Base-by-base conservation (phyloP, 108 stramenopile genomes). In the Aureococcus anophagefferens region DNA sequence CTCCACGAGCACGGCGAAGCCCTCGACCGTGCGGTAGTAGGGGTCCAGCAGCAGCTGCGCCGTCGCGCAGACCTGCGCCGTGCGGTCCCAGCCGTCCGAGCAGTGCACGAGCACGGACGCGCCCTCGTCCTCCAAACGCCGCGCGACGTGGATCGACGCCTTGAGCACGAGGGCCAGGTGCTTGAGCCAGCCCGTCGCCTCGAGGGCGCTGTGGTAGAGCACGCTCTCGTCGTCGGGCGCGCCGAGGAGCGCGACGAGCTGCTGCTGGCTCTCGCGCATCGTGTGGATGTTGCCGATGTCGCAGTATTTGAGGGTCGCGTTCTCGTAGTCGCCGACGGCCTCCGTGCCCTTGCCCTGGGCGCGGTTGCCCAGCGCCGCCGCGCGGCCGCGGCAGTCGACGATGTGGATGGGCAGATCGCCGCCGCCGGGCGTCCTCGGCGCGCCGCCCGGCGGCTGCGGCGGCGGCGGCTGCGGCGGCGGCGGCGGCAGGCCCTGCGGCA, bases 41-140 rank as follows among this genome's bases (percentile, higher is more conserved):
- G 80, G 75, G 64, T 87, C 86, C 59, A 85, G 63, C 51, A 85
- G 46, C 13, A 87, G 73, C 83, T 81, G 62, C 21, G 83, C 79
- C 0, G 63, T 72, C 7, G 80, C 63, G 62, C 74, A 69, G 18
- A 87, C 64, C 73, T 87, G 85, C 4, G 84, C 81, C 5, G 86
- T 87, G 21, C 86, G 77, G 68, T 87, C 86, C 86, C 86, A 87
- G 46, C 86, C 86, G 44, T 87, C 86, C 35, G 80, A 82, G 78
- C 86, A 87, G 69, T 85, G 84, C 33, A 85, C 81, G 11, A 85
- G 66, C 63, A 84, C 77, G 37, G 76, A 74, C 67, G 65, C 59
- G 29, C 68, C 69, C 46, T 83, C 69, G 0, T 45, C 59, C 18
- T 70, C 64, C 25, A 85, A 40, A 5, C n/a, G 29, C 0, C 59